Evolutionary conservation across 305 asterid genomes (phyloP), one percentile per base, ranked within the genome.

Genomic region (Fraxinus dipetala): DNA sequence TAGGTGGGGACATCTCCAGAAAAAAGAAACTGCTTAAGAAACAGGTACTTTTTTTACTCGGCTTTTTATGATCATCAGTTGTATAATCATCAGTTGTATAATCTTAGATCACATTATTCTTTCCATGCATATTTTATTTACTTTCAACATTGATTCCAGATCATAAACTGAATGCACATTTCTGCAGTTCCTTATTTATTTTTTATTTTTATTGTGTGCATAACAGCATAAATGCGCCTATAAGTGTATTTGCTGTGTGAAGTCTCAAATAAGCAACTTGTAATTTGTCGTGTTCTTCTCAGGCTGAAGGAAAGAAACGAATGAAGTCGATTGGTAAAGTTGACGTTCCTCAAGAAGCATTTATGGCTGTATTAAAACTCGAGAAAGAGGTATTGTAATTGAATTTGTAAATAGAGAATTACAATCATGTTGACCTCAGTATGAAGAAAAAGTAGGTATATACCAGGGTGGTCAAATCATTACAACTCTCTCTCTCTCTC

Each of bases 281-380:
- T 38, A 63, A 77, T 26, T 77, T 14, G 69, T 30, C 45, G 8
- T 80, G 74, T 43, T 85, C 76, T 43, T 38, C 70, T 38, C 91
- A 96, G 99, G 99, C 99, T 35, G 98, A 87, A 89, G 99, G 99
- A 83, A 96, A 96, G 95, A 96, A 94, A 85, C 90, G 99, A 88
- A 96, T 96, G 99, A 96, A 96, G 84, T 89, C 98, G 34, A 93
- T 96, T 54, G 99, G 99, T 75, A 89, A 85, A 87, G 99, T 96
- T 76, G 99, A 96, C 76, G 97, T 96, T 35, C 98, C 99, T 45
- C 99, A 96, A 86, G 99, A 96, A 91, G 99, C 99, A 67, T 96
- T 96, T 81, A 96, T 96, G 99, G 99, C 99, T 45, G 99, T 96
- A 35, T 86, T 96, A 85, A 96, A 96, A 88, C 99, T 96, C 67